Evolutionary conservation across 2,329 filamentous ascomycete genomes (phyloP).

Genomic region (Rosellinia necatrix): DNA sequence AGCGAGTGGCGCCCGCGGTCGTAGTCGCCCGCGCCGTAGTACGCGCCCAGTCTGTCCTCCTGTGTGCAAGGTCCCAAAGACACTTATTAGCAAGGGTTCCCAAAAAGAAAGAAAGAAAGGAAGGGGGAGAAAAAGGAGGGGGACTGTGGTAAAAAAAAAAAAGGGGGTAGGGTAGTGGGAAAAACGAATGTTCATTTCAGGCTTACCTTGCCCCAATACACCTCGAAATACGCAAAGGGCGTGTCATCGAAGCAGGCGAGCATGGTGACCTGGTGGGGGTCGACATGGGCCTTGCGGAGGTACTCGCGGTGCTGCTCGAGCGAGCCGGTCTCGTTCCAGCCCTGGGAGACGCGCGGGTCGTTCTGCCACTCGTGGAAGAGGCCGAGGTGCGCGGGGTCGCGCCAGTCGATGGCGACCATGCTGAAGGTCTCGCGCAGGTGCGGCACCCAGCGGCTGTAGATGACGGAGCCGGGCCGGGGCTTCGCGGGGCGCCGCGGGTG

Average conservation of each 20-base stretch:
- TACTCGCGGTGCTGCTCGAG: conserved; percentile 76
- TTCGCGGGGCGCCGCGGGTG: conserved; percentile 76
- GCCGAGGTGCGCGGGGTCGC: conserved; percentile 64
- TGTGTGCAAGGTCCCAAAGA: too few relatives aligned
- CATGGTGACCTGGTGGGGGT: conserved; percentile 73
- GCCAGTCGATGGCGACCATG: conserved; percentile 73
- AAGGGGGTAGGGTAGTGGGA: too few relatives aligned
- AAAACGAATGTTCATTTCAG: too few relatives aligned
- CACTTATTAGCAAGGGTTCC: too few relatives aligned
- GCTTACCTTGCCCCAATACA: conserved; percentile 74
- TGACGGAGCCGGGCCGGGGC: conserved; percentile 68
- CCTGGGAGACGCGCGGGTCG: conserved; percentile 77
- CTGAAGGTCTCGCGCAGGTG: conserved; percentile 77
- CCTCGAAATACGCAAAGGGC: conserved; percentile 77
- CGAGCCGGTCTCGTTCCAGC: conserved; percentile 80
- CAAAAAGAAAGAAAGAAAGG: too few relatives aligned
- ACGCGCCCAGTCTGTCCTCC: conserved; percentile 61
- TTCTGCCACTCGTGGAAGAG: conserved; percentile 84
- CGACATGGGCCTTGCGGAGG: conserved; percentile 68
- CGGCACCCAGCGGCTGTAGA: conserved; percentile 80
- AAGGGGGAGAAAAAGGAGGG: too few relatives aligned
- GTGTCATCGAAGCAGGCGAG: conserved; percentile 73
- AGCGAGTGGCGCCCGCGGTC: conserved; percentile 64
- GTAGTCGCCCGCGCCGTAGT: conserved; percentile 60
- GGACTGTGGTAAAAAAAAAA: too few relatives aligned